Base-by-base conservation (phyloP, 1,284 basidiomycete genomes). In the Trametes versicolor region DNA sequence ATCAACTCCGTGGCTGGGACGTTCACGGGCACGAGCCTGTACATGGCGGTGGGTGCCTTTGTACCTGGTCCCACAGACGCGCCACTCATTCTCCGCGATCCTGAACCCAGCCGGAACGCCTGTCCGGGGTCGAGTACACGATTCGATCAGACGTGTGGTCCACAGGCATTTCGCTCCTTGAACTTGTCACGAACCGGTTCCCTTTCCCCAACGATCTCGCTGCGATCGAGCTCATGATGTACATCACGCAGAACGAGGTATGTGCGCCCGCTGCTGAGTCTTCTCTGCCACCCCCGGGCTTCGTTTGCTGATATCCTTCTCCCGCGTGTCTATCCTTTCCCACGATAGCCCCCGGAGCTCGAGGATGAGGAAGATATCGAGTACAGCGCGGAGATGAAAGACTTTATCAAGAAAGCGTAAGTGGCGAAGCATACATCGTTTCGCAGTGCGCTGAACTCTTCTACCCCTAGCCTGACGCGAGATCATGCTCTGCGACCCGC, bases 121-220 rank as follows among this genome's bases (percentile, higher is more conserved):
- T 99, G 71, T 90, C 89, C 62, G 96, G 96, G 9, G 84, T 91
- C 63, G 87, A 91, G 59, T 99, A 99, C 78, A 93, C 93, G 32
- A 98, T 98, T 76, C 91, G 93, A 59, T 95, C 96, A 25, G 97
- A 99, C 76, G 96, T 99, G n/a, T 99, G 97, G 97, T 98, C 97
- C 1, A 91, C 95, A 34, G 97, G 97, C 25, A 87, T 99, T 47
- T 93, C 97, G 0, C 85, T 99, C 29, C 85, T 99, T 66, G 97
- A 99, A 79, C 87, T 99, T 25, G 94, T 97, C 0, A 91, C 95
- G 77, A 97, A 98, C 74, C 90, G 93, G 19, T 98, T 97, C 83
- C 98, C 98, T 0, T 99, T 98, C 82, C 95, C 97, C 1, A 91
- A 88, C 52, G 96, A 98, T 73, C 84, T 96, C 48, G 92, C 94